Base-by-base conservation (phyloP, 2,329 filamentous ascomycete species). In the Xylariaceae sp. region DNA sequence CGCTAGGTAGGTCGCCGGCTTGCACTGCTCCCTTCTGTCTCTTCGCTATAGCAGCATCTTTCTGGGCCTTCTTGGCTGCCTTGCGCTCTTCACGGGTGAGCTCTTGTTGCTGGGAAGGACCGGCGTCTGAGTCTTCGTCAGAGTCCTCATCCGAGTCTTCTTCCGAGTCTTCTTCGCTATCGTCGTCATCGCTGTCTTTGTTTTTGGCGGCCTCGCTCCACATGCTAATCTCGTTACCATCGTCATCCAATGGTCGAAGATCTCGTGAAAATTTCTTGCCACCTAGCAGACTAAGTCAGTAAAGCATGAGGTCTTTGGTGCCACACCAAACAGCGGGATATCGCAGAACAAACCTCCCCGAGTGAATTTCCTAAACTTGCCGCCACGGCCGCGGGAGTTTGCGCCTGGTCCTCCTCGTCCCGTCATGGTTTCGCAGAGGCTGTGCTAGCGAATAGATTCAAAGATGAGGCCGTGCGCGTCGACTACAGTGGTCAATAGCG, bases 251-350 rank as follows among this genome's bases (percentile, higher is more conserved):
- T 16, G 92, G 92, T 72, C 90, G 87, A 40, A 97, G 85, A 72
- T 97, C 87, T 62, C 91, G 88, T 63, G 92, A 97, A 78, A 95
- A 99, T 70, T 96, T 88, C 76, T 97, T 96, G 69, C 94, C 94
- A 59, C 92, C 92, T 96, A 61, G 6, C 26, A 20, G 23, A n/a
- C 33, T 13, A 43, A 20, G 24, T 56, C 36, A 57, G 47, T 10
- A 13, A 8, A 36, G 18, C 1, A 21, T 3, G 11, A 6, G 9
- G 11, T 9, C 24, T 3, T 21, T 23, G 7, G 42, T 9, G 32
- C 11, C 3, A 20, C 23, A 13, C 21, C 11, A 20, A 40, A 47
- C 21, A 5, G 24, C 16, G n/a, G 2, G 9, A 20, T 9, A 11
- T 24, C 6, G n/a, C n/a, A 23, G 18, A 15, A 50, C 82, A 65